Evolutionary conservation across 768 basidiomycete genomes (phyloP).

Genomic region (Leccinum truebloodii): DNA sequence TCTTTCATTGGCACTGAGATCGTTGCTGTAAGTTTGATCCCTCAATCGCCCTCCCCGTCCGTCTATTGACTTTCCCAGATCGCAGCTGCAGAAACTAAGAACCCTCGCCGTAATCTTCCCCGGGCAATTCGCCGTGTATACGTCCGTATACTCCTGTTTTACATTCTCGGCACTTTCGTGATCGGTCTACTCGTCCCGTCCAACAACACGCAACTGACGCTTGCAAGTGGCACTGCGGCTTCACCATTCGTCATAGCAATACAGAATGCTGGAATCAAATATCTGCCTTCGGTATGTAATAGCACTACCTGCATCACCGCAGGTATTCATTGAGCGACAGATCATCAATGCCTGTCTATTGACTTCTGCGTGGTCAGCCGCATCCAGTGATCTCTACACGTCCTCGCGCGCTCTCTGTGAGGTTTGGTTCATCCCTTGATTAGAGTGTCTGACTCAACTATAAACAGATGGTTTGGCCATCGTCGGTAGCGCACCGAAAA

Average conservation of each 20-base stretch:
- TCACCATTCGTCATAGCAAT: conserved; percentile 95
- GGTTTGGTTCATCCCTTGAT: too few species aligned
- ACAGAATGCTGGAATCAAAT: conserved; percentile 77
- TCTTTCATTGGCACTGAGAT: conserved; percentile 95
- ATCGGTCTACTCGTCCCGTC: conserved; percentile 86
- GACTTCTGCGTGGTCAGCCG: too few species aligned
- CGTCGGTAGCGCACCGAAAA: too few species aligned
- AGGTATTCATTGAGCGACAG: too few species aligned
- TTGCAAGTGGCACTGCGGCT: conserved; percentile 58
- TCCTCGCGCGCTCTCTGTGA: too few species aligned
- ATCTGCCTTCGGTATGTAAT: conserved; percentile 65
- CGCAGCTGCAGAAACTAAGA: conserved; percentile 89
- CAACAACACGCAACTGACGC: conserved; percentile 53
- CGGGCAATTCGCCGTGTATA: conserved; percentile 60
- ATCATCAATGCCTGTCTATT: too few species aligned
- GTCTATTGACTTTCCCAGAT: conserved; percentile 46
- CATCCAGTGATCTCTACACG: too few species aligned
- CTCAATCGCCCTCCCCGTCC: background rate
- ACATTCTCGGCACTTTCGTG: conserved; percentile 63
- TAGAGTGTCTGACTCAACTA: too few species aligned
- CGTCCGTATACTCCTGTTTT: conserved; percentile 82
- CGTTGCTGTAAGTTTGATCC: conserved; percentile 62
- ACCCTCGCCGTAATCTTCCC: conserved; percentile 72
- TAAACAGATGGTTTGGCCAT: too few species aligned
- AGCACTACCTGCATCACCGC: too few species aligned